Evolutionary conservation across 305 asterid species (phyloP).

Genomic region (Fraxinus albicans): DNA sequence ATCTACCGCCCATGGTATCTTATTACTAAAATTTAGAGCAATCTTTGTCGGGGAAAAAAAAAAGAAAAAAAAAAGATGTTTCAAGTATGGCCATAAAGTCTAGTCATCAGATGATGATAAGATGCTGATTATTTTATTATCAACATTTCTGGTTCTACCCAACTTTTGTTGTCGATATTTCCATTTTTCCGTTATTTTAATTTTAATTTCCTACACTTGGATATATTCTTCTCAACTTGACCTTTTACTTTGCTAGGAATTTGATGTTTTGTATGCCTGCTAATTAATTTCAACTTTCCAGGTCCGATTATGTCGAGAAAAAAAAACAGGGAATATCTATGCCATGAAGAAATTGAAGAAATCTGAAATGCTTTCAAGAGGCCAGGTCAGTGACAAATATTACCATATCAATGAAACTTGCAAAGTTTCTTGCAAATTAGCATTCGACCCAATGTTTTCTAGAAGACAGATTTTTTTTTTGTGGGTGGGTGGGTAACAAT

Average conservation of each 20-base stretch:
- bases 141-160: neutral
- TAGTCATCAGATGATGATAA: neutral
- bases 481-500: neutral
- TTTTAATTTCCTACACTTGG: neutral
- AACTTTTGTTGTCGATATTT: neutral
- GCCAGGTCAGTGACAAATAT: constrained; percentile 61
- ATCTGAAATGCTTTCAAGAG: constrained; percentile 95
- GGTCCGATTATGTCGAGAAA: constrained; percentile 90
- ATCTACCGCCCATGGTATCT: neutral
- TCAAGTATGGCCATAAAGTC: neutral
- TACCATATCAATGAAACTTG: constrained; percentile 11
- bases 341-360: constrained; percentile 98
- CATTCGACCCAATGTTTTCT: neutral
- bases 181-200: neutral
- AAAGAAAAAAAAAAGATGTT: neutral
- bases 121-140: neutral
- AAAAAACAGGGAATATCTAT: constrained; percentile 82
- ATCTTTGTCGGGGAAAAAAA: neutral
- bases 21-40: neutral
- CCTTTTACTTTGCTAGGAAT: neutral
- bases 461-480: neutral
- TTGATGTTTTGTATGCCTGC: neutral
- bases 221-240: neutral
- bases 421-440: neutral
- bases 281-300: constrained; percentile 38